Base-by-base conservation (phyloP, 1,139 yeast genomes). In the Blastobotrys serpentis region DNA sequence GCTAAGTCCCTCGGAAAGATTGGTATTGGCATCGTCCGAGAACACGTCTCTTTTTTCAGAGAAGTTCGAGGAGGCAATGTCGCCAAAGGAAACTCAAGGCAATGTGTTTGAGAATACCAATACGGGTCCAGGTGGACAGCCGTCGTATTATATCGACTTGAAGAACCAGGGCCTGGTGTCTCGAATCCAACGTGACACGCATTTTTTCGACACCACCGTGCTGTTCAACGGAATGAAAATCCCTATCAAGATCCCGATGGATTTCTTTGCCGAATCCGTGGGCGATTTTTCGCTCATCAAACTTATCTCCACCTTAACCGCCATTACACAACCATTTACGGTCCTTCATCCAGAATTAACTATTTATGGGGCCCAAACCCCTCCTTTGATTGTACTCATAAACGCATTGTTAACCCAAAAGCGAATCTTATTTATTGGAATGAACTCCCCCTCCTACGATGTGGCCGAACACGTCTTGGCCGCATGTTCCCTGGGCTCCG, bases 331-430 rank as follows among this genome's bases (percentile, higher is more conserved):
- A 21, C 55, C 59, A 37, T 52, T 57, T 46, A 47, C 57, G 33
- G 56, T 57, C 39, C 53, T 57, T 30, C 63, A 71, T 55, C 65
- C 71, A 41, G 70, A 74, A 49, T 58, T 70, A 44, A 64, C 70
- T 2, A 75, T 78, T 11, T 79, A 78, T 62, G 85, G 85, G 0
- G 63, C 76, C 11, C 74, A 72, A 47, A 81, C 86, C 0, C 86
- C 85, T 1, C 78, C 84, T 1, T 71, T 81, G 5, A 73, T 81
- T 25, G 70, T 78, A 5, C 68, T 81, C 46, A 76, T 81, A 39
- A 77, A 79, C 57, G 84, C 83, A 1, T 63, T 81, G 37, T 65
- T 81, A 46, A 78, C 84, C 0, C 84, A 82, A 23, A 79, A 79
- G 55, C 73, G 76, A 46, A 71, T 81, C 44, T 64, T 81, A 26